Conservation (phyloP, 352 stramenopile genomes). For the Halophytophthora batemanensis region DNA sequence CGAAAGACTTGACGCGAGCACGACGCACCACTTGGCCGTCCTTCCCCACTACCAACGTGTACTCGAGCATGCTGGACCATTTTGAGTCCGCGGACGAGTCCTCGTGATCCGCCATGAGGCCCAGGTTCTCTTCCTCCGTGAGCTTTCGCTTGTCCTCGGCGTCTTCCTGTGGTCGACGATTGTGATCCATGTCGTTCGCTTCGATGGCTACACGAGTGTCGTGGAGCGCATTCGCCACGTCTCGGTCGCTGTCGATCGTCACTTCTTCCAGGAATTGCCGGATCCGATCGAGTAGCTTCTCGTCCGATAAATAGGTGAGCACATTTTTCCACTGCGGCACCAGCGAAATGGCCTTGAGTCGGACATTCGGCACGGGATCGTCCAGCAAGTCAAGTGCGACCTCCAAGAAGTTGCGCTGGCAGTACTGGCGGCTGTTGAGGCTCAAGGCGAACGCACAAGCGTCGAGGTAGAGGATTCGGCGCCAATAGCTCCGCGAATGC, state of each 20-base stretch:
- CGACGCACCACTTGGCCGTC: slow-evolving; percentile 80
- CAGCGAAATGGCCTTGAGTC: slow-evolving; percentile 63
- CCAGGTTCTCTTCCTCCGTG: slow-evolving; percentile 54
- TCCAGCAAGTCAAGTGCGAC: slow-evolving; percentile 74
- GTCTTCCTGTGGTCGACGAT: slow-evolving; percentile 50
- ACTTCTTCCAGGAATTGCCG: slow-evolving; percentile 60
- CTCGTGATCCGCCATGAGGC: slow-evolving; percentile 69
- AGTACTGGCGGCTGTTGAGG: slow-evolving; percentile 76
- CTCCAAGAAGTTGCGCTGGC: slow-evolving; percentile 69
- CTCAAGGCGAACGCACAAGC: slow-evolving; percentile 54
- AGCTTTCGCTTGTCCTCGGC: slow-evolving; percentile 58
- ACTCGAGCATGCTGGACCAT: slow-evolving; percentile 86
- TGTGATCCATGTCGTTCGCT: slow-evolving; percentile 26
- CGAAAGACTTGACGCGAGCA: slow-evolving; percentile 78
- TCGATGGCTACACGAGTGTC: slow-evolving; percentile 52
- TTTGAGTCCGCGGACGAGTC: slow-evolving; percentile 77
- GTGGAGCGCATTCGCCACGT: slow-evolving; percentile 49
- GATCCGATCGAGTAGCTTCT: slow-evolving; percentile 76
- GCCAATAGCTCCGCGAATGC: slow-evolving; percentile 72
- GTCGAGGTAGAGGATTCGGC: slow-evolving; percentile 71
- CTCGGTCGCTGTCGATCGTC: slow-evolving; percentile 57
- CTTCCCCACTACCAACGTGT: slow-evolving; percentile 79
- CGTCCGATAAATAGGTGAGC: slow-evolving; percentile 49
- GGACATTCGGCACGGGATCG: slow-evolving; percentile 70
- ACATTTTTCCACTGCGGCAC: slow-evolving; percentile 65